phyloP scores from a whole-genome alignment of 345 rosid genomes.

The Citrus unshiu region DNA sequence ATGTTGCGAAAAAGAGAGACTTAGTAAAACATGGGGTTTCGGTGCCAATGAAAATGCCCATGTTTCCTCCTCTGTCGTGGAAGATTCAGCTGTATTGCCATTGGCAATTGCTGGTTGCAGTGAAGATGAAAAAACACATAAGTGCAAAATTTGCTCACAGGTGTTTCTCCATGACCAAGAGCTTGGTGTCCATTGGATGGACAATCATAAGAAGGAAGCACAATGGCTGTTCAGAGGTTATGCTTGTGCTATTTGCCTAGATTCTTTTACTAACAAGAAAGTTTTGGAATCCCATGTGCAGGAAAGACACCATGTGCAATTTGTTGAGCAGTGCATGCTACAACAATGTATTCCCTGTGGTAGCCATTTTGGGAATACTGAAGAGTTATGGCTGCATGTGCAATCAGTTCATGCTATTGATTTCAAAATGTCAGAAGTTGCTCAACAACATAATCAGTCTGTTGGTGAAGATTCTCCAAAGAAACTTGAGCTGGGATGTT shows the following conservation, averaged over 20 bases:
- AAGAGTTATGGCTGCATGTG: constrained; percentile 73
- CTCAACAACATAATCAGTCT: constrained; percentile 27
- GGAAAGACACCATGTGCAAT: constrained; percentile 87
- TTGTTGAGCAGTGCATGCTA: constrained; percentile 96
- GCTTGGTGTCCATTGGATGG: constrained; percentile 66
- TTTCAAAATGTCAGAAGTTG: constrained; percentile 42
- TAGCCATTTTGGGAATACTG: constrained; percentile 84
- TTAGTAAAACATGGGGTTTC: constrained; percentile 72
- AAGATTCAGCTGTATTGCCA: constrained; percentile 43
- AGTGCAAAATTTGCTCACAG: constrained; percentile 65
- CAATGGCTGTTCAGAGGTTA: constrained; percentile 80
- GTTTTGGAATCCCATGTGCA: constrained; percentile 84
- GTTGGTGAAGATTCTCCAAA: constrained; percentile 28
- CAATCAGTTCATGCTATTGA: constrained; percentile 66
- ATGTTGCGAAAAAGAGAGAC: constrained; percentile 69
- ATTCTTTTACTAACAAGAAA: constrained; percentile 75
- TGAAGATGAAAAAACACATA: constrained; percentile 39
- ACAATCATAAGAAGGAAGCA: constrained; percentile 69
- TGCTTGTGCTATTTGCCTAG: constrained; percentile 96
- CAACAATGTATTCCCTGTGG: constrained; percentile 93
- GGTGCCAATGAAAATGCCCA: constrained; percentile 35
- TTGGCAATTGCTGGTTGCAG: constrained; percentile 32
- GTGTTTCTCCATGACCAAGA: constrained; percentile 50
- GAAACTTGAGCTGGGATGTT: constrained; percentile 36
- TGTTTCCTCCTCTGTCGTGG: constrained; percentile 27